Base-by-base conservation (phyloP, 768 basidiomycete genomes). In the Kwoniella sp. region DNA sequence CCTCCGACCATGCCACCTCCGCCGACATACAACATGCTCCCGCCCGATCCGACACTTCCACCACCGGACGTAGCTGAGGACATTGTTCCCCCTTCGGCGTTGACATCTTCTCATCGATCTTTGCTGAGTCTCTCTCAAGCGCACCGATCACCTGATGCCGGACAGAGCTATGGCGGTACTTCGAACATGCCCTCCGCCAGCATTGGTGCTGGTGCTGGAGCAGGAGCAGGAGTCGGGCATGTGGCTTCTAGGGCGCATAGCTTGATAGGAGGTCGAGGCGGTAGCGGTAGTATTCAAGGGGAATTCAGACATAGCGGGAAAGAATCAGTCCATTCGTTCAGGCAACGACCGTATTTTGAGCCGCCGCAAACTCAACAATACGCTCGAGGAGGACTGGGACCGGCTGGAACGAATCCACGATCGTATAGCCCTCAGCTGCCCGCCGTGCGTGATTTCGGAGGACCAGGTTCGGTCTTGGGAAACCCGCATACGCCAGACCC, bases 51-150 rank as follows among this genome's bases (percentile, higher is more conserved):
- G 7, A 36, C 61, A 10, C 49, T 68, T 5, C 68, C 67, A n/a
- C 58, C 68, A 6, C 74, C 74, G 1, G 74, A 76, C 53, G 70
- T 73, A 10, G 64, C 74, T 12, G 66, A 70, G 2, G 61, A 64
- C 19, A 66, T 73, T 52, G 59, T 76, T 26, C 70, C 70, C 9
- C 74, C 74, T 2, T 73, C 74, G 7, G 66, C 72, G 0, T 55
- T 76, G 10, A 68, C 46, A 15, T 57, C 68, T 3, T 72, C 68
- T 12, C 74, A 76, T 51, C 68, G 69, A 24, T 73, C 71, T 2
- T 61, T 76, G 13, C 67, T 76, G n/a, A 69, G 61, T 37, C 65
- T 76, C 3, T 44, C 66, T 19, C 63, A 65, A 29, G 25, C 33
- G 10, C 53, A 33, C 6, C 49, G 21, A 54, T 54, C 55, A 10